A percentile compares a stretch with the other conserved stretches of the same genome.
These are phyloP conservation scores for Imleria badia DNA, from an alignment of 768 basidiomycete species.

Conservation along the genomic window DNA sequence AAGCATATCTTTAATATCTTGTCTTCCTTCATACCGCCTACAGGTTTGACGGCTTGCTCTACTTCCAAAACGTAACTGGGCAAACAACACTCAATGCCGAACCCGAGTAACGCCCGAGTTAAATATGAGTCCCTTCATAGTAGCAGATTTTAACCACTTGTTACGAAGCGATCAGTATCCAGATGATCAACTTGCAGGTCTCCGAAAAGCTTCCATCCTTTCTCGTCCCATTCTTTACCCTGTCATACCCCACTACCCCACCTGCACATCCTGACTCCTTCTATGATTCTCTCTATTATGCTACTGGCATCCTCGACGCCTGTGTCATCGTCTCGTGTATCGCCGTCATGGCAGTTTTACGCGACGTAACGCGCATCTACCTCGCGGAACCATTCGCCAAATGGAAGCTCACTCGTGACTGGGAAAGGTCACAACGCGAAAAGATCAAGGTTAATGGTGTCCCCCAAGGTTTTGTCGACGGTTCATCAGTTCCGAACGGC, in stretches of 20 bases:
- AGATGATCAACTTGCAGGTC: conserved; percentile 36
- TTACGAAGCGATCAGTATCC: conserved; percentile 15
- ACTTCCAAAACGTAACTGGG: too few species aligned
- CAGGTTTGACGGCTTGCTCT: too few species aligned
- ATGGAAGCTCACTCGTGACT: conserved; percentile 35
- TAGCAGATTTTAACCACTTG: conserved; percentile 28
- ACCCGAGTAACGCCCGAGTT: too few species aligned
- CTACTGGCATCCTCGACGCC: conserved; percentile 66
- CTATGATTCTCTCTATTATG: conserved; percentile 65
- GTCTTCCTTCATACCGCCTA: too few species aligned
- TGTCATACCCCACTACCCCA: conserved; percentile 63
- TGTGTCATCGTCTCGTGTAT: conserved; percentile 78
- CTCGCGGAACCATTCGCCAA: too few species aligned
- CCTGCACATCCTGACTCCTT: conserved; percentile 70
- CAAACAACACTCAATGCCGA: too few species aligned
- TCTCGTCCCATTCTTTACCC: conserved; percentile 64
- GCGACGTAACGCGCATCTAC: conserved; percentile 43
- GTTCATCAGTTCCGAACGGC: conserved; percentile 27
- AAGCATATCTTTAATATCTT: too few species aligned
- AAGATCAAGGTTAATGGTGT: conserved; percentile 27
- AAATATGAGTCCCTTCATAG: too few species aligned
- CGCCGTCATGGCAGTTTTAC: conserved; percentile 78
- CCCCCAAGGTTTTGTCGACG: conserved; percentile 14
- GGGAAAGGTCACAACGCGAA: conserved; percentile 32
- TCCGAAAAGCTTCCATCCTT: conserved; percentile 4